Evolutionary conservation across 768 basidiomycete genomes (phyloP), one percentile per base, ranked within the genome.

Genomic region (Lactifluus hygrophoroides): DNA sequence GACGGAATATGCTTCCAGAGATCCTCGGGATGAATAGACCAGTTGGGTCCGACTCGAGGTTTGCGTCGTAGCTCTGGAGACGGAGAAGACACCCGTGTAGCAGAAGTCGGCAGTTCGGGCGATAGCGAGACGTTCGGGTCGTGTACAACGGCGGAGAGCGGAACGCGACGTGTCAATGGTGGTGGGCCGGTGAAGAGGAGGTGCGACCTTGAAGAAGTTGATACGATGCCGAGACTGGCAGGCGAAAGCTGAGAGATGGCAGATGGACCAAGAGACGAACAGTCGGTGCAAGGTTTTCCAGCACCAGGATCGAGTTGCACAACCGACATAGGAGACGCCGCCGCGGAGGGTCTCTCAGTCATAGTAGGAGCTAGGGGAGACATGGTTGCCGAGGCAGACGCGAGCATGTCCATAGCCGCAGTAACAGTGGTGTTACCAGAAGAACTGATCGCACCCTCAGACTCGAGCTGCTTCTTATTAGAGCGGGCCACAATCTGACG

Each of bases 401-500:
- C 61, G 32, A 64, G 60, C 32, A 56, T 30, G 40, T 62, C 55
- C 14, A 62, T 64, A 32, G 55, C 43, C 6, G 52, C 49, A 23
- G 58, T 49, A 7, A 40, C 14, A 13, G 35, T 23, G 27, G 11
- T n/a, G 42, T 8, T 8, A 43, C 35, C 16, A 13, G 35, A 35
- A 40, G 28, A 34, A 21, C 21, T 40, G 7, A 21, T 9, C 30
- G 21, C 38, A 48, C 30, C 52, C 19, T 40, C 58, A 66, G 60
- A 59, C 56, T 42, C 51, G 25, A 32, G 48, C 47, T 64, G 67
- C 66, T 71, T 73, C 57, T 76, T 77, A 23, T 43, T 43, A 48
- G 72, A 56, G 19, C 58, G 58, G 5, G 58, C 49, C 28, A 46
- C 56, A 35, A 70, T 83, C 66, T 88, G 85, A 16, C 87, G 83